phyloP scores from a whole-genome alignment of 345 rosid genomes.

The Kandelia obovata region DNA sequence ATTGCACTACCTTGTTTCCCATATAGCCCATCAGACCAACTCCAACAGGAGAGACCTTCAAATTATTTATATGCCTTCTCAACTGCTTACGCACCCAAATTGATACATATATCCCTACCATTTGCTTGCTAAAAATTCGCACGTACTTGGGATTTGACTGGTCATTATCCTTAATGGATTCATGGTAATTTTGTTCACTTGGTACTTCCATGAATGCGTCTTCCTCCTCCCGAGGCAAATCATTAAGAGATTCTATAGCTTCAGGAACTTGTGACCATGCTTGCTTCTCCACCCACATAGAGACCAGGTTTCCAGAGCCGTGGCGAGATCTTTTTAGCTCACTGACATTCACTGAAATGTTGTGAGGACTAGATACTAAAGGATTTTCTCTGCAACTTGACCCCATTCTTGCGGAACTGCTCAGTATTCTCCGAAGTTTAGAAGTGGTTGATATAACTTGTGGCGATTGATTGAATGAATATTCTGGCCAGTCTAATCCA shows the following conservation, averaged over 20 bases:
- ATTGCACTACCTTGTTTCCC: constrained; percentile 86
- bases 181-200: constrained; percentile 24
- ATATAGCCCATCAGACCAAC: constrained; percentile 98
- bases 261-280: constrained; percentile 27
- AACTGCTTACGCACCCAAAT: constrained; percentile 84
- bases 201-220: constrained; percentile 38
- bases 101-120: constrained; percentile 95
- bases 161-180: constrained; percentile 6
- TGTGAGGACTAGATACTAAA: constrained; percentile 26
- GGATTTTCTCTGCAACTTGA: constrained; percentile 43
- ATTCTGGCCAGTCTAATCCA: constrained; percentile 82
- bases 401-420: constrained; percentile 70
- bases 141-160: constrained; percentile 52
- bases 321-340: constrained; percentile 59
- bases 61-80: constrained; percentile 81
- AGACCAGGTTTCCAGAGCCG: constrained; percentile 56
- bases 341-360: constrained; percentile 32
- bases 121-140: constrained; percentile 92
- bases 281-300: constrained; percentile 41
- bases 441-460: constrained; percentile 52
- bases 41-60: constrained; percentile 94
- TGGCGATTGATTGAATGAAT: constrained; percentile 65
- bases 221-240: constrained; percentile 49
- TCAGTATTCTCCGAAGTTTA: constrained; percentile 61
- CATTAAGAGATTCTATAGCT: constrained; percentile 36